These are phyloP conservation scores for Austroboletus festivus DNA, from an alignment of 768 basidiomycete genomes.

Conservation along the genomic window DNA sequence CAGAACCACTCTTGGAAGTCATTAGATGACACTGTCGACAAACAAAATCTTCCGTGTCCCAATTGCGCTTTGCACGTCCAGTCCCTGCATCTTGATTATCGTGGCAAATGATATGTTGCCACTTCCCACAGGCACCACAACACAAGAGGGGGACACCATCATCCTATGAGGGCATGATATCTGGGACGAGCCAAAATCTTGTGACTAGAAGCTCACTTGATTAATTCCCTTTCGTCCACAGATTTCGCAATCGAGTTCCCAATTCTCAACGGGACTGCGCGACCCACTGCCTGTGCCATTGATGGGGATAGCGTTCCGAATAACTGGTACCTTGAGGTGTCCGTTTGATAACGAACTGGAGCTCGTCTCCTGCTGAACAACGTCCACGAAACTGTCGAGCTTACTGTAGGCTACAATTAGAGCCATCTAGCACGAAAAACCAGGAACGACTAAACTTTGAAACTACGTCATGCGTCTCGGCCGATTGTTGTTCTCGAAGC, in stretches of 20 bases:
- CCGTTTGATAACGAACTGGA: neutral
- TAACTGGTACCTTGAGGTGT: constrained; percentile 5
- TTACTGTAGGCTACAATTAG: constrained; percentile 20
- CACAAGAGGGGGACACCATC: constrained; percentile 77
- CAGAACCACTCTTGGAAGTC: constrained; percentile 6
- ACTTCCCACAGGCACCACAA: constrained; percentile 77
- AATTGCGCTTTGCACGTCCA: constrained; percentile 70
- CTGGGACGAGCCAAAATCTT: neutral
- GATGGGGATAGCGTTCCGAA: constrained; percentile 1
- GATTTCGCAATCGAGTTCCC: constrained; percentile 88
- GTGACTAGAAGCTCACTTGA: constrained; percentile 45
- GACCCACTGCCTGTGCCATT: constrained; percentile 42
- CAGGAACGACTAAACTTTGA: constrained; percentile 11
- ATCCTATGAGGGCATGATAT: constrained; percentile 47
- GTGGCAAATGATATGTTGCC: constrained; percentile 90
- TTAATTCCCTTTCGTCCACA: constrained; percentile 73
- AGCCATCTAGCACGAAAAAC: constrained; percentile 2
- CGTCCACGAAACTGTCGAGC: constrained; percentile 1
- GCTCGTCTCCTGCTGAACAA: neutral
- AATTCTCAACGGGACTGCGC: constrained; percentile 60
- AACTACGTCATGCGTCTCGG: constrained; percentile 8
- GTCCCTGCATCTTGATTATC: constrained; percentile 63
- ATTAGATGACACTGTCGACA: constrained; percentile 54
- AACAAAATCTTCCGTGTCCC: constrained; percentile 82
- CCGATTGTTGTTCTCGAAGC: constrained; percentile 21